Percentiles rank a stretch among this genome's conserved stretches.
Evolutionary conservation across 257 asterid genomes (phyloP).

Genomic region (Mentha longifolia): DNA sequence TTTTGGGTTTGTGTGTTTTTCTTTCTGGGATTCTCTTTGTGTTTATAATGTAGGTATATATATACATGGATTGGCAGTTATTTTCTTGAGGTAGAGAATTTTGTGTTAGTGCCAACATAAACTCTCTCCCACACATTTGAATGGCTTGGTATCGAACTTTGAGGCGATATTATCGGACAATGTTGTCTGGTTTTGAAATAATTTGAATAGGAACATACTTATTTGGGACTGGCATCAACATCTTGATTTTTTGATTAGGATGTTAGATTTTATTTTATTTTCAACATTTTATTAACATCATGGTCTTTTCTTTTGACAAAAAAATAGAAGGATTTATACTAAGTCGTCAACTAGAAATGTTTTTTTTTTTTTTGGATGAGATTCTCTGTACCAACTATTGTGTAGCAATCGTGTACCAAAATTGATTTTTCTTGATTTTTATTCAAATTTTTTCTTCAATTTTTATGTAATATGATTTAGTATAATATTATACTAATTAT

Average conservation of each 20-base stretch:
- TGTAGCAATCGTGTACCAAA: too few species aligned
- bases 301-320: background rate
- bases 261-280: background rate
- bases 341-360: background rate
- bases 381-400: too few species aligned
- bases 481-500: too few species aligned
- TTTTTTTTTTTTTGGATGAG: too few species aligned
- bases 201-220: background rate
- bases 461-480: too few species aligned
- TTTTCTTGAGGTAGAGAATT: conserved; percentile 25
- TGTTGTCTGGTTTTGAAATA: background rate
- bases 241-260: background rate
- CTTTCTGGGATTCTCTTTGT: background rate
- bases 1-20: background rate
- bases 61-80: conserved; percentile 33
- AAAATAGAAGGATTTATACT: background rate
- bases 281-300: background rate
- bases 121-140: conserved; percentile 38
- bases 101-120: conserved; percentile 10
- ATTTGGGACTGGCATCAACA: background rate
- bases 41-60: conserved; percentile 12
- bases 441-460: too few species aligned
- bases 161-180: background rate
- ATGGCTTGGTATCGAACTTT: background rate
- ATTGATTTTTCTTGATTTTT: too few species aligned